Conservation (phyloP, 345 rosid species). For the Theobroma cacao region DNA sequence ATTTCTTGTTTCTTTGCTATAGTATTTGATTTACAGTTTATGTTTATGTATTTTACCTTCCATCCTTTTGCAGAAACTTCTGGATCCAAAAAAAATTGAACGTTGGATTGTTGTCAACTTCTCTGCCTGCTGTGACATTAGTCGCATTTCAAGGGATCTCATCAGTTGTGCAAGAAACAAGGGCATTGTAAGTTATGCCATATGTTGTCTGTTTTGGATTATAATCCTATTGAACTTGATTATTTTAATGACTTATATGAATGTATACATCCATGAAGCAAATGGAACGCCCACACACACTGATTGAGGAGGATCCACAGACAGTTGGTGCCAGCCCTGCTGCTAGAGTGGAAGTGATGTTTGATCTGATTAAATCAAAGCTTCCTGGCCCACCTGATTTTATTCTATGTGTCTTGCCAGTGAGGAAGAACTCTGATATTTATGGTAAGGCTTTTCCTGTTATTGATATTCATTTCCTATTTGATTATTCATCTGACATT, state of each 20-base stretch:
- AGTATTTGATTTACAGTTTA: not conserved
- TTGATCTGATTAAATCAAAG: slow-evolving; percentile 53
- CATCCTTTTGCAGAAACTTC: slow-evolving; percentile 48
- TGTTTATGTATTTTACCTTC: not conserved
- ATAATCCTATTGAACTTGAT: not conserved
- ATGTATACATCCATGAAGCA: slow-evolving; percentile 33
- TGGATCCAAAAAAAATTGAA: slow-evolving; percentile 42
- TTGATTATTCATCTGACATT: slow-evolving; percentile 13
- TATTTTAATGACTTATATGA: slow-evolving; percentile 1
- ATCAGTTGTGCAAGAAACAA: slow-evolving; percentile 69
- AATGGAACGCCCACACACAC: slow-evolving; percentile 67
- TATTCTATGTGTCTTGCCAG: slow-evolving; percentile 78
- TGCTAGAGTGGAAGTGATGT: slow-evolving; percentile 78
- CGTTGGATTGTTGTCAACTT: slow-evolving; percentile 86
- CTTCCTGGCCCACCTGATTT: slow-evolving; percentile 56
- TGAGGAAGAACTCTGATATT: slow-evolving; percentile 71
- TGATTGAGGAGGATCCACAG: slow-evolving; percentile 75
- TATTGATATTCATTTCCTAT: slow-evolving; percentile 1
- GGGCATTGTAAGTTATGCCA: slow-evolving; percentile 63
- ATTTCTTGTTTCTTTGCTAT: not conserved
- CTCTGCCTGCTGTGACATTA: slow-evolving; percentile 79
- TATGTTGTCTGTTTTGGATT: slow-evolving; percentile 19
- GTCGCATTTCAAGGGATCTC: slow-evolving; percentile 70
- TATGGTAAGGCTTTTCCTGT: slow-evolving; percentile 51
- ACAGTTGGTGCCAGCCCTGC: slow-evolving; percentile 43